These are phyloP conservation scores for Limnomonas spitsbergensis DNA, from an alignment of 139 green algal genomes.

Conservation along the genomic window DNA sequence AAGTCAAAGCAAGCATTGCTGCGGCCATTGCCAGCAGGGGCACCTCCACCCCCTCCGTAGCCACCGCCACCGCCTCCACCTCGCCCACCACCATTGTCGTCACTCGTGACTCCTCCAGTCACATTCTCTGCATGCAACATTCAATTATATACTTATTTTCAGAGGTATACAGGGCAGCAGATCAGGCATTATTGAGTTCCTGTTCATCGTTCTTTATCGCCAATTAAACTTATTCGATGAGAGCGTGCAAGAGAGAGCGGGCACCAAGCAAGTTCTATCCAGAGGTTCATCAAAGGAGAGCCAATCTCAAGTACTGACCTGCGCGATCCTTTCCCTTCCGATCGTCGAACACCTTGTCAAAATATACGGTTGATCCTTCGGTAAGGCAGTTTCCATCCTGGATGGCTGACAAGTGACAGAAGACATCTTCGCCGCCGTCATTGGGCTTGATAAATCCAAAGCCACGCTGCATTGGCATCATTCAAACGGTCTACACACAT, in stretches of 20 bases:
- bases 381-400: background rate
- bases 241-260: background rate
- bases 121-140: background rate
- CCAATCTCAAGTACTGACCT: background rate
- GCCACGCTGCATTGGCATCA: no score
- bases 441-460: constrained; percentile 3
- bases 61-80: background rate
- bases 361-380: background rate
- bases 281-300: background rate
- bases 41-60: background rate
- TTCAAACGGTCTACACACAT: no score
- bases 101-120: background rate
- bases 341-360: background rate
- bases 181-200: no score
- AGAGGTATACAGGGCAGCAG: no score
- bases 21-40: background rate
- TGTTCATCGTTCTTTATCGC: background rate
- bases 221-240: background rate
- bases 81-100: background rate
- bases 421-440: constrained; percentile 7
- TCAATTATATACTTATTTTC: background rate
- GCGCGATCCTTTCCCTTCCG: constrained; percentile 1
- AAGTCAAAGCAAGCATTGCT: constrained; percentile 4
- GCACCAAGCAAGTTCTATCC: background rate
- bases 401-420: constrained; percentile 6